A percentile compares a stretch with the other conserved stretches of the same genome.
Conservation (phyloP, 495 filamentous ascomycete species). For the Penicillium verhagenii region DNA sequence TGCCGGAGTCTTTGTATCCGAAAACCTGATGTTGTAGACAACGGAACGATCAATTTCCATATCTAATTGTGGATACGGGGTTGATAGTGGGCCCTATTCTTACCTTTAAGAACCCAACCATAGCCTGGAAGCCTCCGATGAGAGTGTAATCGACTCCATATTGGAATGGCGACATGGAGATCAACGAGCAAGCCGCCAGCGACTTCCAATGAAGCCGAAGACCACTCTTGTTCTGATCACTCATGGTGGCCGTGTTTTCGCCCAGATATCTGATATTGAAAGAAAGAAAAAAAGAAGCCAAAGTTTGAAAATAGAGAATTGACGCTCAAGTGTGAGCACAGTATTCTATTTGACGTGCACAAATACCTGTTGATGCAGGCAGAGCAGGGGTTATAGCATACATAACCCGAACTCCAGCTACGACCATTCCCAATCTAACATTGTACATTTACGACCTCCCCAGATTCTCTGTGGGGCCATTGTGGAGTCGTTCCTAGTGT, state of each 20-base stretch:
- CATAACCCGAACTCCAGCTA: background rate
- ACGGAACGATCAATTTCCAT: slow-evolving; percentile 4
- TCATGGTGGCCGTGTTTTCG: slow-evolving; percentile 1
- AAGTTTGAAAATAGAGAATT: background rate
- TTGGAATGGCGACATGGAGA: slow-evolving; percentile 50
- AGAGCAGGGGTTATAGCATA: background rate
- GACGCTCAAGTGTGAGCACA: background rate
- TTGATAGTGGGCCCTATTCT: background rate
- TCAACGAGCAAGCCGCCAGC: slow-evolving; percentile 18
- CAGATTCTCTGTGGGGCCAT: slow-evolving; percentile 15
- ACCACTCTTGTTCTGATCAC: slow-evolving; percentile 12
- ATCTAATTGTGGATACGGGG: background rate
- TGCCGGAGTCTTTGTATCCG: slow-evolving; percentile 34
- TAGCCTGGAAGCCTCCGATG: slow-evolving; percentile 61
- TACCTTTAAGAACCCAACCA: slow-evolving; percentile 58
- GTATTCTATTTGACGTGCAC: background rate
- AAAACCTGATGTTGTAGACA: slow-evolving; percentile 8
- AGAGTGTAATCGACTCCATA: slow-evolving; percentile 64
- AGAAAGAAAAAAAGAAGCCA: background rate
- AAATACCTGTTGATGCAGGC: background rate
- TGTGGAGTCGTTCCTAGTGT: slow-evolving; percentile 8
- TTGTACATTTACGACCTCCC: background rate
- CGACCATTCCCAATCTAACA: background rate
- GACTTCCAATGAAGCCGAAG: slow-evolving; percentile 23
- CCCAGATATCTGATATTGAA: background rate